Base-by-base conservation (phyloP, 139 green algal species). In the Marvania coccoides region DNA sequence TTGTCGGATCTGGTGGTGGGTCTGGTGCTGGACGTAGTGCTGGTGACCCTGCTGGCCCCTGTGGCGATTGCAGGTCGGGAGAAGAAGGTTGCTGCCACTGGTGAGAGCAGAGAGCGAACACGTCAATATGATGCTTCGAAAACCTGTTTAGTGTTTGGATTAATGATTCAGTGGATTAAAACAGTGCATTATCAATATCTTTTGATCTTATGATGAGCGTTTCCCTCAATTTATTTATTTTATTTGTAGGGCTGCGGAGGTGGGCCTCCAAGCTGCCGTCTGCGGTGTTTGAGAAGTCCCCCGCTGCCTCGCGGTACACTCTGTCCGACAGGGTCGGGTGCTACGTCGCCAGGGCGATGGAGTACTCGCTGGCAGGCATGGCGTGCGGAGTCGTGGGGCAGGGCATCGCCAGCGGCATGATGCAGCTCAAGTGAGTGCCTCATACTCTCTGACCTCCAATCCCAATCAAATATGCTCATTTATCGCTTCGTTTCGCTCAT, bases 1-100 rank as follows among this genome's bases (percentile, higher is more conserved):
- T 64, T 96, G 37, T 92, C 82, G 0, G 93, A 98, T 71, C 64
- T 97, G 67, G 31, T 96, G 28, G 92, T 98, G 33, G 85, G 91
- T 5, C 61, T 88, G 8, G 87, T 95, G 48, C 58, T 98, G 75
- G 93, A 98, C 55, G 87, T 94, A 28, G 88, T 87, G 31, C 74
- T 98, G 42, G 91, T 98, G 33, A 81, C 72, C 13, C 78, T 97
- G 12, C 83, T 98, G 57, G 91, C 93, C 12, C 93, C 93, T 5
- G 73, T 80, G 3, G 90, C 88, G 0, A 69, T 91, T 26, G 54
- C 92, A 5, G 88, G 88, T 4, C 69, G 70, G 19, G 42, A 39
- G 13, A 15, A 8, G 6, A 65, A 54, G 23, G 9, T 39, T 29
- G 38, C 63, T 36, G 31, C 31, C 34, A n/a, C n/a, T n/a, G n/a